Evolutionary conservation across 208 protist genomes (phyloP).

Genomic region (Porcisia hertigi): DNA sequence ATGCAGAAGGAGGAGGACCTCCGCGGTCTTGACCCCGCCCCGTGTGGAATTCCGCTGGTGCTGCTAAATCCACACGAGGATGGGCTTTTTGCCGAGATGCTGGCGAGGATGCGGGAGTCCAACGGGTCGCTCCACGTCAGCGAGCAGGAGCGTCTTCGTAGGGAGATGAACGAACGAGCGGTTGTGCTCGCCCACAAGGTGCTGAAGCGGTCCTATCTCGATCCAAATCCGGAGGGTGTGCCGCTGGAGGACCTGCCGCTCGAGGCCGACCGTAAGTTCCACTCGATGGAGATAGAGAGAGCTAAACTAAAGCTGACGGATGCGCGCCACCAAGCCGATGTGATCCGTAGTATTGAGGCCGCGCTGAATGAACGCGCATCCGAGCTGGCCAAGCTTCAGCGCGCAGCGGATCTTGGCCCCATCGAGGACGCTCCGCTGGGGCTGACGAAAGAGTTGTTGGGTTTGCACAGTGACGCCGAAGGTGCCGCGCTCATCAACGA

Average conservation of each 20-base stretch:
- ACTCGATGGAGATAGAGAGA: slow-evolving; percentile 51
- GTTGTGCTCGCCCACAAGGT: slow-evolving; percentile 46
- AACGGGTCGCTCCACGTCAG: slow-evolving; percentile 30
- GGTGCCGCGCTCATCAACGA: slow-evolving; percentile 37
- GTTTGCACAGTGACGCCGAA: slow-evolving; percentile 46
- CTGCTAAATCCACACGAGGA: slow-evolving; percentile 69
- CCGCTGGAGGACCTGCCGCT: slow-evolving; percentile 61
- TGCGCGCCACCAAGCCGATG: slow-evolving; percentile 31
- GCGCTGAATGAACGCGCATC: slow-evolving; percentile 61
- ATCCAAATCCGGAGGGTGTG: slow-evolving; percentile 66
- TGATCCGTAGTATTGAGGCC: slow-evolving; percentile 39
- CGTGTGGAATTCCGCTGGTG: slow-evolving; percentile 51
- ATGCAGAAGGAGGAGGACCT: slow-evolving; percentile 63
- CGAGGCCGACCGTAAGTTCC: slow-evolving; percentile 61
- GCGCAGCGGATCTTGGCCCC: slow-evolving; percentile 37
- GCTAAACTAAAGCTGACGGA: slow-evolving; percentile 49
- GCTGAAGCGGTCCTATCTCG: slow-evolving; percentile 62
- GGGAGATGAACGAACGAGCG: slow-evolving; percentile 48
- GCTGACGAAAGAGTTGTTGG: slow-evolving; percentile 44
- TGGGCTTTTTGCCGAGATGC: slow-evolving; percentile 36
- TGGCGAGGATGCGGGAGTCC: slow-evolving; percentile 42
- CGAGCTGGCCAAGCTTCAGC: slow-evolving; percentile 58
- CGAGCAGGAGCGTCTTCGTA: slow-evolving; percentile 26
- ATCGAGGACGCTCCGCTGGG: slow-evolving; percentile 48
- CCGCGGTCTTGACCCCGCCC: slow-evolving; percentile 39